Evolutionary conservation across 768 basidiomycete genomes (phyloP), one percentile per base, ranked within the genome.

Genomic region (Gyrodon lividus): DNA sequence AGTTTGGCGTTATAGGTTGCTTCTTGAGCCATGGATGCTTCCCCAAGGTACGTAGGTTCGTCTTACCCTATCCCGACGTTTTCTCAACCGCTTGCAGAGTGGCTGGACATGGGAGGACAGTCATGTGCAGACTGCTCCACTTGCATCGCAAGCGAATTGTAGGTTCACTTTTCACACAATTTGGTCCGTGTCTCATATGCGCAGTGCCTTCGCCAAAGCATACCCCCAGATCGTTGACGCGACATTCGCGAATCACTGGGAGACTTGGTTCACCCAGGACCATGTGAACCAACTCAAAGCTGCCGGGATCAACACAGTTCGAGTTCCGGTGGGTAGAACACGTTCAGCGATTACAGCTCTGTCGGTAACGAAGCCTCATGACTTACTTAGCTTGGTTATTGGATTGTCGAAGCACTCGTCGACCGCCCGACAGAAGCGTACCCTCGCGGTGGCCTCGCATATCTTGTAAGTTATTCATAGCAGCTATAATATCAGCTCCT

Each of bases 1-100:
- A 43, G 22, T 38, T 43, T 19, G 43, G 43, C 37, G 55, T 6
- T 44, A n/a, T 49, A 89, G 89, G 89, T 75, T 91, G 44, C 67
- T 91, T 0, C 65, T 89, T 5, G 89, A 91, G 60, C 59, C 87
- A n/a, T 91, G 89, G 89, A 91, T 91, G 88, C 73, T 89, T 37
- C 87, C 87, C 8, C 70, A 75, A 65, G 84, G 84, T 84, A 53
- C 9, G 48, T 10, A 1, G 16, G 0, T 6, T 6, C n/a, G 9
- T 33, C 31, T 23, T 6, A 6, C 4, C 35, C 12, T 17, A 17
- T 4, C 10, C 1, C 42, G n/a, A 4, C 1, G 37, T 34, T 33
- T 0, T 48, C 44, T 43, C 45, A 54, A 57, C 17, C 17, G 9
- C 42, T 33, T 40, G 22, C 24, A 85, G 89, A 78, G 75, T 92